These are phyloP conservation scores for Penicillium bovifimosum DNA, from an alignment of 495 filamentous ascomycete species.

Conservation along the genomic window DNA sequence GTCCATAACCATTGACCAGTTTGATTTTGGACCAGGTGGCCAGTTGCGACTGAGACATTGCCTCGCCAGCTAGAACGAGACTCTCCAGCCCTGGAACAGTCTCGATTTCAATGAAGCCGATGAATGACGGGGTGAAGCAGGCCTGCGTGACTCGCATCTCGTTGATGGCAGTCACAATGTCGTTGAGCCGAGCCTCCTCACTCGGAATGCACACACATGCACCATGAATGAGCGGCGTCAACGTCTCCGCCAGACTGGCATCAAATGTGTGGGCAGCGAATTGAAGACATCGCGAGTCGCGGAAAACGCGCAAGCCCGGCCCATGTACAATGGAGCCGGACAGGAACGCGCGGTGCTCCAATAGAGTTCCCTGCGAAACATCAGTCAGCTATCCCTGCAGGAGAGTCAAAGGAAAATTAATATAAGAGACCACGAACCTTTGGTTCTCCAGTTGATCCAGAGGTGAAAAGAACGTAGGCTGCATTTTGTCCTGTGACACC, in stretches of 20 bases:
- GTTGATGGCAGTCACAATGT: slow-evolving; percentile 43
- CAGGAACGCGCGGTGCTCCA: slow-evolving; percentile 43
- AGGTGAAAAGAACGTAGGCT: slow-evolving; percentile 45
- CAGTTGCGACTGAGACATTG: slow-evolving; percentile 48
- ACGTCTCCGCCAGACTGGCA: slow-evolving; percentile 38
- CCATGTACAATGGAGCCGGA: slow-evolving; percentile 43
- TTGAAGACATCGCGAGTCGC: slow-evolving; percentile 38
- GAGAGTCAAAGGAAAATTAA: background rate
- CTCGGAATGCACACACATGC: slow-evolving; percentile 45
- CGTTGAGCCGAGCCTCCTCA: slow-evolving; percentile 47
- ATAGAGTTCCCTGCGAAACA: slow-evolving; percentile 35
- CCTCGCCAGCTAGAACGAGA: slow-evolving; percentile 49
- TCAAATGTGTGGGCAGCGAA: slow-evolving; percentile 53
- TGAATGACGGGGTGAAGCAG: slow-evolving; percentile 50
- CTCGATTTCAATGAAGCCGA: slow-evolving; percentile 40
- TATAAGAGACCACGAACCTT: slow-evolving; percentile 37
- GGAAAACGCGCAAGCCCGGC: slow-evolving; percentile 24
- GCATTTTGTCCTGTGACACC: slow-evolving; percentile 33
- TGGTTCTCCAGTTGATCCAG: slow-evolving; percentile 47
- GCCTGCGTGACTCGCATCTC: slow-evolving; percentile 41
- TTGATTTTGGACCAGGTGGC: slow-evolving; percentile 49
- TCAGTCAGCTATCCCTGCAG: background rate
- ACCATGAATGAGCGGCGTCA: slow-evolving; percentile 41
- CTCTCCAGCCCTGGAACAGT: slow-evolving; percentile 41
- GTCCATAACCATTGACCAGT: slow-evolving; percentile 58